Base-by-base conservation (phyloP, 192 early-diverging fungal genomes). In the Spizellomyces sp. region DNA sequence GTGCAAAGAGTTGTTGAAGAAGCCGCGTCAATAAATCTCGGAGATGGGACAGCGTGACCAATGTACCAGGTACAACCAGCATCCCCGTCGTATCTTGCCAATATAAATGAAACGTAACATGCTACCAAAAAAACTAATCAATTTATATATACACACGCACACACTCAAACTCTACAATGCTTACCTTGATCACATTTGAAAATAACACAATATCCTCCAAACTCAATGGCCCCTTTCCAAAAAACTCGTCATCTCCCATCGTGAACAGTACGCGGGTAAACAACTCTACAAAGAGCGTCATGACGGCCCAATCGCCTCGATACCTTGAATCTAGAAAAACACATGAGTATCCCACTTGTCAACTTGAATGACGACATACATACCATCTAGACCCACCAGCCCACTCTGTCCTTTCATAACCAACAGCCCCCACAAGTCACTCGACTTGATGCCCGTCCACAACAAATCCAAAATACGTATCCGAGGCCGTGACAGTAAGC, bases 181-280 rank as follows among this genome's bases (percentile, higher is more conserved):
- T 36, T 36, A 36, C 27, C 27, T 36, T 36, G 27, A 36, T 36
- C 27, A 36, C 27, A 36, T 36, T 36, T 36, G 27, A 36, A 36
- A 36, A 36, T 36, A 36, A 36, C 27, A 36, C 3, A 36, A n/a
- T n/a, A n/a, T n/a, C n/a, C n/a, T 36, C 27, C 3, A 0, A 36
- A 36, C 27, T 36, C 27, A 36, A 81, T 52, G 62, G 46, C 41
- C 59, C 47, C 4, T 60, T 45, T 36, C 87, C 81, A 68, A 91
- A 89, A 69, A 96, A 86, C 77, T 98, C 95, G 58, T 94, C 90
- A 76, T 98, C 96, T 10, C 91, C 91, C 50, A 93, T 85, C 0
- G 91, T 94, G 60, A 90, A 76, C 9, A 98, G 71, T 74, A 90
- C 77, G 41, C 87, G 83, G 74, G 84, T 87, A 58, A 91, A 86